A percentile compares a stretch with the other conserved stretches of the same genome.
Evolutionary conservation across 169 alveolate species (phyloP).

Genomic region (Eimeria praecox): DNA sequence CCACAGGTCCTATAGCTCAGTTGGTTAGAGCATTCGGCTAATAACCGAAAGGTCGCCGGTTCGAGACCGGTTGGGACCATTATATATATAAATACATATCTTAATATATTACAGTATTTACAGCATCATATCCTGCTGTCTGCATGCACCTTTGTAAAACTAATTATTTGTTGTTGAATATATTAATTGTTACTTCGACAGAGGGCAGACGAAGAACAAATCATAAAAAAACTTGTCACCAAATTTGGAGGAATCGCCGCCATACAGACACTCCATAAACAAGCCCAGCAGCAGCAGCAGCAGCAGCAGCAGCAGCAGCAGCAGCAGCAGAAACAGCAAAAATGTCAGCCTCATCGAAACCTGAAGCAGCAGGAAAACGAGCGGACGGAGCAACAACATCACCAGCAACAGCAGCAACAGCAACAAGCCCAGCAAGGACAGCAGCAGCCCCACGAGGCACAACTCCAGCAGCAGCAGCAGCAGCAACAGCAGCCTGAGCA

Average conservation of each 20-base stretch:
- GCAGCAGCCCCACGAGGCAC: not conserved
- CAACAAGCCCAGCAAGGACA: not conserved
- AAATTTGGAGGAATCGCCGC: constrained; percentile 17
- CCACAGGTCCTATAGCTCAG: not conserved
- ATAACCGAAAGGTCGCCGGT: constrained; percentile 15
- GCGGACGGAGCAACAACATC: not conserved
- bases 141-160: not conserved
- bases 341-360: not conserved
- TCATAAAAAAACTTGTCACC: not conserved
- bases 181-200: not conserved
- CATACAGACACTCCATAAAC: not conserved
- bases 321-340: constrained; percentile 8
- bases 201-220: constrained; percentile 22
- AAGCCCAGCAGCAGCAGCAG: constrained; percentile 15
- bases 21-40: constrained; percentile 12
- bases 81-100: too few species aligned
- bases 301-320: constrained; percentile 28
- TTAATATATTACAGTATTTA: too few species aligned
- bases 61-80: constrained; percentile 7
- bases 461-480: not conserved
- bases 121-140: not conserved
- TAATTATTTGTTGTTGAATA: not conserved
- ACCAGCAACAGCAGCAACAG: not conserved
- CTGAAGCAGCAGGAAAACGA: not conserved
- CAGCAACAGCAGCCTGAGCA: not conserved